Percentiles rank a stretch among this genome's conserved stretches.
phyloP scores from a whole-genome alignment of 1,139 yeast species.

The Candida dubliniensis region DNA sequence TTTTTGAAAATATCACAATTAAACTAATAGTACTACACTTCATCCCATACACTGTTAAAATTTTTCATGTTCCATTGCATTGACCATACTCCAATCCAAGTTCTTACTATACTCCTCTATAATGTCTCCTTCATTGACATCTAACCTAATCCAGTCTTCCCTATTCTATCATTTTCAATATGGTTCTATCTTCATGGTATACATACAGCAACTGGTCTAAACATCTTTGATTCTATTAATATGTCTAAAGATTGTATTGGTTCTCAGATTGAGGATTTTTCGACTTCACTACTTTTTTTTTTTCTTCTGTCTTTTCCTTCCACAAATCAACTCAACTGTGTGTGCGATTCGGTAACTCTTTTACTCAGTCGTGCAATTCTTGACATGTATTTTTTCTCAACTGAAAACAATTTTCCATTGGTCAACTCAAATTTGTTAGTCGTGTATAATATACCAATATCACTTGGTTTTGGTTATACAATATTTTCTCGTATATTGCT shows the following conservation, averaged over 20 bases:
- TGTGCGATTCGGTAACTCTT: constrained; percentile 3
- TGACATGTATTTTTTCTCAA: background rate
- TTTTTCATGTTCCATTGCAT: too few relatives aligned
- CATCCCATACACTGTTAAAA: too few relatives aligned
- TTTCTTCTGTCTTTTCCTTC: background rate
- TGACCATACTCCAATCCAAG: too few relatives aligned
- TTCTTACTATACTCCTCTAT: too few relatives aligned
- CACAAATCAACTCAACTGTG: background rate
- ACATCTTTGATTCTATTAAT: constrained; percentile 24
- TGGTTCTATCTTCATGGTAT: background rate
- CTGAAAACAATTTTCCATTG: constrained; percentile 9
- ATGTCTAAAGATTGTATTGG: background rate
- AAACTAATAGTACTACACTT: too few relatives aligned
- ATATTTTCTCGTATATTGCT: background rate
- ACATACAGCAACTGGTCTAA: constrained; percentile 43
- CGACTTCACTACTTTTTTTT: background rate
- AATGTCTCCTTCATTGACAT: background rate
- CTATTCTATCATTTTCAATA: background rate
- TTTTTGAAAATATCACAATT: too few relatives aligned
- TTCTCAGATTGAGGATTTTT: constrained; percentile 3
- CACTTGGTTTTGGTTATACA: background rate
- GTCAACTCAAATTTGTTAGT: constrained; percentile 3
- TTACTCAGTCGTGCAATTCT: constrained; percentile 1
- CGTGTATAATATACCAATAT: constrained; percentile 1
- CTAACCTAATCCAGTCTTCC: background rate